Evolutionary conservation across 2,329 filamentous ascomycete species (phyloP), one percentile per base, ranked within the genome.

Genomic region (Rutstroemia sp.): DNA sequence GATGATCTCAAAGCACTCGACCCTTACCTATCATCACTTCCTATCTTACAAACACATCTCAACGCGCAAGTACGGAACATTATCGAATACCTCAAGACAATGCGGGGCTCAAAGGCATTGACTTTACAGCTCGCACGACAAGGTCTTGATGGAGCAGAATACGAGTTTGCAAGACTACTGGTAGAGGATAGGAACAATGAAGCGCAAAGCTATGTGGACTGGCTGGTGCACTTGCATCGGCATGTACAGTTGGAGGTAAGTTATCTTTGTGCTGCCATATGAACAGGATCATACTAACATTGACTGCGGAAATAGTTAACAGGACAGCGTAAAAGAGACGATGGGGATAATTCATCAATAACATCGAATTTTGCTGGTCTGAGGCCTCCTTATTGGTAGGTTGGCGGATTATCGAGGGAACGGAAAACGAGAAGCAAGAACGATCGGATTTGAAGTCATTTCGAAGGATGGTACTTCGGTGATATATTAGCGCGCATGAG

Each of bases 111-210:
- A 59, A 97, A 96, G 74, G 89, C 88, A 21, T 75, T 96, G 58
- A 89, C 89, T 1, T 81, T 99, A 48, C 94, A 97, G 73, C 78
- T 99, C 48, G 94, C 94, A 7, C 77, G 94, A 57, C 94, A 97
- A 72, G 92, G 92, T 0, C 78, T 97, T 4, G 94, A 99, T 68
- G 94, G 94, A 0, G 89, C 92, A 3, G 94, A 99, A 72, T 97
- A 91, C 67, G 94, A 99, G 72, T 99, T 97, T 76, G 94, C 94
- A 7, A 79, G 92, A 53, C 77, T 95, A 73, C 73, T 99, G 63
- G 84, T 96, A 34, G 94, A 99, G 73, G 94, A 99, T 69, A 82
- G 94, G 62, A 97, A 97, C 71, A 96, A 96, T 64, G 94, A 99
- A 75, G 94, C 94, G 38, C 92, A 95, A 74, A 95, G 89, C 69